These are phyloP conservation scores for Paramecium primaurelia DNA, from an alignment of 73 alveolate species.

Conservation along the genomic window DNA sequence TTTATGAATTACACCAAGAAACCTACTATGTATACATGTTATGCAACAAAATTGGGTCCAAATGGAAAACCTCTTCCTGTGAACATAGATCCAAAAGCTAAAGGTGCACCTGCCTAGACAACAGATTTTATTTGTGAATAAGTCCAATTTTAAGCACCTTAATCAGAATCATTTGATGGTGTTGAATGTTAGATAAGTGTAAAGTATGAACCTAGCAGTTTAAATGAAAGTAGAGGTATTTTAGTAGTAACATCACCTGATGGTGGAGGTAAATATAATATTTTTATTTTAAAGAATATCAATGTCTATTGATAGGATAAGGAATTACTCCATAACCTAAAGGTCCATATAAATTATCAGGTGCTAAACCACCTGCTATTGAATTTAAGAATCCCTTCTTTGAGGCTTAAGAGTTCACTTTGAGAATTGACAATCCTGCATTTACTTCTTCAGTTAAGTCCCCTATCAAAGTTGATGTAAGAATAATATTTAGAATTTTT, in stretches of 20 bases:
- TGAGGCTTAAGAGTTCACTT: conserved; percentile 94
- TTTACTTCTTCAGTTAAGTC: conserved; percentile 95
- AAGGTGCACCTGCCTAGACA: conserved; percentile 47
- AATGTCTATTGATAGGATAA: conserved; percentile 92
- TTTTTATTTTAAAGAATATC: conserved; percentile 68
- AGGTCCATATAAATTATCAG: conserved; percentile 96
- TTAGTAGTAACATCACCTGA: conserved; percentile 91
- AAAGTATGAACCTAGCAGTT: conserved; percentile 94
- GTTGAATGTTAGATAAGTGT: conserved; percentile 89
- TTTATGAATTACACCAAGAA: conserved; percentile 93
- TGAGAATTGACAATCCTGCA: conserved; percentile 96
- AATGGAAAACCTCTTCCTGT: conserved; percentile 77
- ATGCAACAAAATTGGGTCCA: conserved; percentile 86
- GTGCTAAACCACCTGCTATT: conserved; percentile 93
- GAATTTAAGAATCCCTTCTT: conserved; percentile 97
- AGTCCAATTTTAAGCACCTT: conserved; percentile 69
- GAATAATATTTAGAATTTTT: neutral
- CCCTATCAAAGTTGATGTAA: conserved; percentile 90
- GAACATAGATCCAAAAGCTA: conserved; percentile 60
- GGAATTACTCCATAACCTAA: conserved; percentile 98
- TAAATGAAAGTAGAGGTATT: conserved; percentile 93
- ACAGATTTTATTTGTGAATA: conserved; percentile 72
- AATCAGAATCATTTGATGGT: conserved; percentile 93
- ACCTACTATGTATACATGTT: conserved; percentile 88
- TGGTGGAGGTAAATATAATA: conserved; percentile 71